Base-by-base conservation (phyloP, 768 basidiomycete genomes). In the Termitomyces sp. region DNA sequence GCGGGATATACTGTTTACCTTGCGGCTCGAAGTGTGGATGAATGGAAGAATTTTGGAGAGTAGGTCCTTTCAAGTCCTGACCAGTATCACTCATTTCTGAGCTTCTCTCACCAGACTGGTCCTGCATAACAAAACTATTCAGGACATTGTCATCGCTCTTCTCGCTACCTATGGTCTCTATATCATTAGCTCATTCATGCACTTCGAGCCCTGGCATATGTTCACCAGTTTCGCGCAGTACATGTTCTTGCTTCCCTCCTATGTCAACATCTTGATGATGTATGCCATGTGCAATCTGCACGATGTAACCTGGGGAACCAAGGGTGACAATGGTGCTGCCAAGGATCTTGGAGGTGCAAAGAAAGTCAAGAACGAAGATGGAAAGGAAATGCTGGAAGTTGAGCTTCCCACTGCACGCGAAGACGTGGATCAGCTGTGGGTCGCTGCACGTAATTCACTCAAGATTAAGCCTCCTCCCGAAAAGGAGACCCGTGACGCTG, bases 181-280 rank as follows among this genome's bases (percentile, higher is more conserved):
- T 77, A 79, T 97, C 65, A 71, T 96, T 64, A 81, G 87, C 56
- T 92, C 89, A 8, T 72, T 96, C 69, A 84, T 98, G 73, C 91
- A 95, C 63, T 71, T 93, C 37, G 95, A 98, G 67, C 95, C 94
- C 0, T 96, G 93, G 93, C 95, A 98, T 78, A 89, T 98, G 83
- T 81, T 98, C 71, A 96, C 95, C 12, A 91, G 86, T 54, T 93
- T 95, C 77, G 65, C 84, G 45, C 90, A 95, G 68, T 98, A 96
- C 71, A 79, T 97, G 78, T 90, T 97, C 78, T 80, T 94, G 61
- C 77, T 93, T 38, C 93, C 93, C 22, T 77, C 76, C 50, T 77
- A 77, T 60, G 74, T 92, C 65, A 92, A 92, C 73, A 92, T 92
- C 61, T 71, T 92, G 65, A 92, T 94, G 83, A 95, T 92, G 80